These are phyloP conservation scores for Knufia petricola DNA, from an alignment of 2,329 filamentous ascomycete species.

Conservation along the genomic window DNA sequence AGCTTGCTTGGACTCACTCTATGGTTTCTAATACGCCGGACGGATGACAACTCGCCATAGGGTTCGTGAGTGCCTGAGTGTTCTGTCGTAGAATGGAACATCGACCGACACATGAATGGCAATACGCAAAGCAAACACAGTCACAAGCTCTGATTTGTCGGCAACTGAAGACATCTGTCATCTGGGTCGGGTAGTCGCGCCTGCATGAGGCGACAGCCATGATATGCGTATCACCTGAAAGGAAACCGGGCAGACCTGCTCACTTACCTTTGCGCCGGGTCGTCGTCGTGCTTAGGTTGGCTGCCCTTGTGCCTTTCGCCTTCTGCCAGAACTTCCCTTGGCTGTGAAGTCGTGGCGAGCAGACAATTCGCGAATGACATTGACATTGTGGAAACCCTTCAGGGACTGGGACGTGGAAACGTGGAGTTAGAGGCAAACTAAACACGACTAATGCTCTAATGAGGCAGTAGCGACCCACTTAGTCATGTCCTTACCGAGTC, in stretches of 20 bases:
- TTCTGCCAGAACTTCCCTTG: too few relatives aligned
- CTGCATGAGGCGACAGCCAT: background rate
- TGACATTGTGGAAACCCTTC: background rate
- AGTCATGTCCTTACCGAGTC: background rate
- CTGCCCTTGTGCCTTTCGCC: too few relatives aligned
- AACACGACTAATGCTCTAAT: background rate
- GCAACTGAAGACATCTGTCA: background rate
- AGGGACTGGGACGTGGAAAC: background rate
- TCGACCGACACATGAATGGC: too few relatives aligned
- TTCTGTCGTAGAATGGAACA: too few relatives aligned
- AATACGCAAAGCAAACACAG: background rate
- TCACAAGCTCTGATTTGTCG: background rate
- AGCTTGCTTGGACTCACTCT: too few relatives aligned
- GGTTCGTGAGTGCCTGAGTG: too few relatives aligned
- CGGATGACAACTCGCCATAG: too few relatives aligned
- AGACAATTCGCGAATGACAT: background rate
- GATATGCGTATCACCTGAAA: background rate
- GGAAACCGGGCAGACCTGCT: background rate
- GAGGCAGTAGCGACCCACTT: conserved; percentile 3
- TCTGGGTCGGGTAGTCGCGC: background rate
- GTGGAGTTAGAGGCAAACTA: background rate
- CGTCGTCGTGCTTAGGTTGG: too few relatives aligned
- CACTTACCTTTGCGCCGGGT: background rate
- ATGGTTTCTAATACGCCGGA: too few relatives aligned
- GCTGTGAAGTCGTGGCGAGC: too few relatives aligned